Percentiles rank a stretch among this genome's conserved stretches.
Conservation (phyloP, 1,284 basidiomycete genomes). For the Tetrapyrgos nigripes region DNA sequence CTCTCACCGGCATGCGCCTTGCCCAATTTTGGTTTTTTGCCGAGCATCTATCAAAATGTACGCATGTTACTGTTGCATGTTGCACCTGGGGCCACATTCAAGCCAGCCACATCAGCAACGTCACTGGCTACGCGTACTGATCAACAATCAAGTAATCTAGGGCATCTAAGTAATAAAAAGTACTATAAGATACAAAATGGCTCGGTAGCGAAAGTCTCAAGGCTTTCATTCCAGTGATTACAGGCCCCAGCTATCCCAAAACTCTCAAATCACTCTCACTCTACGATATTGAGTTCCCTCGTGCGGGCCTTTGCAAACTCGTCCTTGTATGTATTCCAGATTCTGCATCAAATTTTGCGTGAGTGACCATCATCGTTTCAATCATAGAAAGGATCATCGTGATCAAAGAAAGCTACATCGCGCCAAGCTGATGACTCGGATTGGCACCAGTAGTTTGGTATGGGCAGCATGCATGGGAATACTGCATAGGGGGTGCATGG, state of each 20-base stretch:
- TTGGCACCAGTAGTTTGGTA: too few species aligned
- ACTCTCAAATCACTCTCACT: slow-evolving; percentile 48
- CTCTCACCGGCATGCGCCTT: too few species aligned
- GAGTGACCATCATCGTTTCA: not conserved
- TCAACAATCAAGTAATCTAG: too few species aligned
- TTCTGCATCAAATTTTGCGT: slow-evolving; percentile 54
- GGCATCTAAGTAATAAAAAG: not conserved
- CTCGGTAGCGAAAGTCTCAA: not conserved
- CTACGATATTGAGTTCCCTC: slow-evolving; percentile 77
- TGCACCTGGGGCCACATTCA: too few species aligned
- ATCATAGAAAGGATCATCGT: slow-evolving; percentile 3
- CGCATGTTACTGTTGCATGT: too few species aligned
- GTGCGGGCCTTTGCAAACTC: slow-evolving; percentile 79
- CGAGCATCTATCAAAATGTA: too few species aligned
- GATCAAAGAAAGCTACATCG: not conserved
- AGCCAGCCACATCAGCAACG: too few species aligned
- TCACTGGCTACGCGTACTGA: too few species aligned
- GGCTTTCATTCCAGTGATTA: too few species aligned
- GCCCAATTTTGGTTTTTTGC: too few species aligned
- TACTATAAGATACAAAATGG: not conserved
- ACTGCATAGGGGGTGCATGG: not conserved
- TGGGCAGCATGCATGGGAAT: not conserved
- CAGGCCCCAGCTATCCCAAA: not conserved
- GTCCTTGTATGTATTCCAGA: slow-evolving; percentile 96
- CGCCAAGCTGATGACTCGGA: too few species aligned